Evolutionary conservation across 1,284 basidiomycete species (phyloP).

Genomic region (Ustilago trichophora): DNA sequence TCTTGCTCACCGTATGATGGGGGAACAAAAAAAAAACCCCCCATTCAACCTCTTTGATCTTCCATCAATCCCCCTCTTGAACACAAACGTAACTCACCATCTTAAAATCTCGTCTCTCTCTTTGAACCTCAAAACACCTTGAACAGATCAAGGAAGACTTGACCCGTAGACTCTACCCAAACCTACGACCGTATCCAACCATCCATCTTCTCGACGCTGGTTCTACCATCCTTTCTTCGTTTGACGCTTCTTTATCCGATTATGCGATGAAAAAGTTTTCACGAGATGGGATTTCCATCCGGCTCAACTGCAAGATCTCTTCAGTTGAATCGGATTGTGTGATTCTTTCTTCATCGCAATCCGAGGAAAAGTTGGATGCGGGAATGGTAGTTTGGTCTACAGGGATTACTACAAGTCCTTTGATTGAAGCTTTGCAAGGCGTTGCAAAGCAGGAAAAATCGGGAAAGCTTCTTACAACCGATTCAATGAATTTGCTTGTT

Average conservation of each 20-base stretch:
- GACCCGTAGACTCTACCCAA: constrained; percentile 68
- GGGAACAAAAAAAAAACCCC: too few relatives aligned
- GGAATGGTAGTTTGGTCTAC: constrained; percentile 86
- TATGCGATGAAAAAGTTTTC: constrained; percentile 61
- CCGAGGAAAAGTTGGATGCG: constrained; percentile 7
- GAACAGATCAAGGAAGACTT: constrained; percentile 74
- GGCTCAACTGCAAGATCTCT: constrained; percentile 30
- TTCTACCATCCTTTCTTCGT: constrained; percentile 53
- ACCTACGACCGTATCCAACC: constrained; percentile 24
- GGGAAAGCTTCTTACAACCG: constrained; percentile 70
- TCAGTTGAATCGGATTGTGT: constrained; percentile 20
- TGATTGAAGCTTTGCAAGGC: constrained; percentile 73
- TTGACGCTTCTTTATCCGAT: constrained; percentile 56
- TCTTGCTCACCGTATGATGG: too few relatives aligned
- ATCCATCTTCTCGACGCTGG: constrained; percentile 58
- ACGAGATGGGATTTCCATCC: constrained; percentile 31
- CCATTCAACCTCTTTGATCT: too few relatives aligned
- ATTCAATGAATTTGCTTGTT: constrained; percentile 27
- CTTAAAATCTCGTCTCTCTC: too few relatives aligned
- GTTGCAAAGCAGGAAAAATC: constrained; percentile 75
- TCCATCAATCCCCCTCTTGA: too few relatives aligned
- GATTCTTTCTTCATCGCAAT: constrained; percentile 5
- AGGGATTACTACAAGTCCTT: constrained; percentile 80
- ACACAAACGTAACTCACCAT: too few relatives aligned
- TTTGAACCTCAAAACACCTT: too few relatives aligned